phyloP scores from a whole-genome alignment of 768 basidiomycete species.

The Panaeolus cyanescens region DNA sequence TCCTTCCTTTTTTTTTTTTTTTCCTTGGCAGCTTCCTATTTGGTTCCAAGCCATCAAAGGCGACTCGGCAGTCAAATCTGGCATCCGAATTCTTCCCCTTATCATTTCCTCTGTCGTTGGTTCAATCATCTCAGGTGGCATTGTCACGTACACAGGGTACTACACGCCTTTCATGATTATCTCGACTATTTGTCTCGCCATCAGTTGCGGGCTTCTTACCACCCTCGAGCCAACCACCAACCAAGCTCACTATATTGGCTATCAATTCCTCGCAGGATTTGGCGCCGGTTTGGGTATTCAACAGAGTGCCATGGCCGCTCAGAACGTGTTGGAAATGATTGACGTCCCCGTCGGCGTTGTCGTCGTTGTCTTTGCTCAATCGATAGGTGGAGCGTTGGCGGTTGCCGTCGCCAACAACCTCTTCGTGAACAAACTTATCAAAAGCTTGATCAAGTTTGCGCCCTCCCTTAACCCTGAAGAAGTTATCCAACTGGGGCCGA shows the following conservation, averaged over 20 bases:
- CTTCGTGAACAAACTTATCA: constrained; percentile 5
- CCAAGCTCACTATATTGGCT: constrained; percentile 4
- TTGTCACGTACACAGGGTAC: constrained; percentile 7
- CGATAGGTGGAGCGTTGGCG: constrained; percentile 6
- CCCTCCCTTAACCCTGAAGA: constrained; percentile 2
- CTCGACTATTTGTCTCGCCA: neutral
- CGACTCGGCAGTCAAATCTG: constrained; percentile 4
- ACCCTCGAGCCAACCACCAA: neutral
- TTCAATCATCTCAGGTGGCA: neutral
- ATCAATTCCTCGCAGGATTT: constrained; percentile 5
- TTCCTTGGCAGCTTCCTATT: constrained; percentile 6
- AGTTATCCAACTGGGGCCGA: constrained; percentile 3
- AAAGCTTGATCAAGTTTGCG: neutral
- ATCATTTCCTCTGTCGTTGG: constrained; percentile 4
- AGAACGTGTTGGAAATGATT: constrained; percentile 5
- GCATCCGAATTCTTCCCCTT: constrained; percentile 6
- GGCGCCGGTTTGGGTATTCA: constrained; percentile 8
- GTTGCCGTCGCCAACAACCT: constrained; percentile 5
- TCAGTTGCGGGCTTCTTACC: constrained; percentile 3
- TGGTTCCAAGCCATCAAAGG: constrained; percentile 12
- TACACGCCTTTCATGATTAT: constrained; percentile 9
- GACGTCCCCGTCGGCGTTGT: constrained; percentile 10
- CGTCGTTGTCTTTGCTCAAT: constrained; percentile 8
- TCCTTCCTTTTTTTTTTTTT: too few species aligned
- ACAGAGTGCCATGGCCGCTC: constrained; percentile 4